Percentiles rank a stretch among this genome's conserved stretches.
Evolutionary conservation across 2,329 filamentous ascomycete genomes (phyloP).

Genomic region (Byssothecium circinans): DNA sequence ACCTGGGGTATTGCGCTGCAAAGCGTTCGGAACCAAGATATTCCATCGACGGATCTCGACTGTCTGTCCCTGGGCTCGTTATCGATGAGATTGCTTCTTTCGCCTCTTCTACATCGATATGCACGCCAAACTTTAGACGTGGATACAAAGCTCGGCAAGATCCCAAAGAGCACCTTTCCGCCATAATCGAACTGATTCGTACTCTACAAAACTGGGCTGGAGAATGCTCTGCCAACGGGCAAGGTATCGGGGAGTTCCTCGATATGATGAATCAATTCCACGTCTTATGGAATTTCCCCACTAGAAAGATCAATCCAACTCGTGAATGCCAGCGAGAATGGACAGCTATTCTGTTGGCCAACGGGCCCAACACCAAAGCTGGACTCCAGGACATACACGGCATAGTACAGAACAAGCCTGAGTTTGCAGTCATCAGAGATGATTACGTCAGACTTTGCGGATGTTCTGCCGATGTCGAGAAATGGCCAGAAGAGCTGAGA

Average conservation of each 20-base stretch:
- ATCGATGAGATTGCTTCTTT: neutral
- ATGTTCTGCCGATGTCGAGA: neutral
- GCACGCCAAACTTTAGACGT: neutral
- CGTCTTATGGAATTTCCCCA: neutral
- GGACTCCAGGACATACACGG: neutral
- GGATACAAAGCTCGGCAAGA: slow-evolving; percentile 1
- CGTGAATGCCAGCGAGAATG: neutral
- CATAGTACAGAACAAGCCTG: neutral
- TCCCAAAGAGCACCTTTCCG: neutral
- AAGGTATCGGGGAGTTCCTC: neutral
- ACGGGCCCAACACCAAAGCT: neutral
- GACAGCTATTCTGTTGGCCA: neutral
- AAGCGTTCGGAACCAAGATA: neutral
- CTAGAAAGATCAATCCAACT: no score
- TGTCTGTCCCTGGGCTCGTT: neutral
- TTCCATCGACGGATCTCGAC: neutral
- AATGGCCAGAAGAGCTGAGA: slow-evolving; percentile 3
- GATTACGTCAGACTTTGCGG: slow-evolving; percentile 1
- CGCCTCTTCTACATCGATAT: neutral
- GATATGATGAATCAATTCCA: neutral
- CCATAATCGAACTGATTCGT: neutral
- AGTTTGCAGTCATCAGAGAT: neutral
- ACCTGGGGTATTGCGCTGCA: neutral
- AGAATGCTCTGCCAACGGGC: neutral
- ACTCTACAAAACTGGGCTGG: slow-evolving; percentile 3